These are phyloP conservation scores for Lachancea mirantina DNA, from an alignment of 805 yeast species.

Conservation along the genomic window DNA sequence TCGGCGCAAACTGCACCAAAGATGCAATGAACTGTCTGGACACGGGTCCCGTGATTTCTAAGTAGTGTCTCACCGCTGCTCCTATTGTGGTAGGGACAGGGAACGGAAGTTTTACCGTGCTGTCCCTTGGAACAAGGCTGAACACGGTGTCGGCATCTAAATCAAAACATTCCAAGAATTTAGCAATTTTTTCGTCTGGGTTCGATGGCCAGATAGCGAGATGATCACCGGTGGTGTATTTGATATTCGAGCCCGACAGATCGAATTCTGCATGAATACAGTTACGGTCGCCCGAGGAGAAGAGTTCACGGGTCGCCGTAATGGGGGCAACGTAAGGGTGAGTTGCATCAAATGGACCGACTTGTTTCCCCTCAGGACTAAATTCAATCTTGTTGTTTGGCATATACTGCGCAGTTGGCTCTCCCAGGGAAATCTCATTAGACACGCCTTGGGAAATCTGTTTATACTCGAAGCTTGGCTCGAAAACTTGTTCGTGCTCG, in stretches of 20 bases:
- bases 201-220: conserved; percentile 93
- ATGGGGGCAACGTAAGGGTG: conserved; percentile 82
- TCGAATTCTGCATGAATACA: conserved; percentile 92
- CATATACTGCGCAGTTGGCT: conserved; percentile 59
- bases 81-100: conserved; percentile 85
- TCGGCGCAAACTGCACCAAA: conserved; percentile 79
- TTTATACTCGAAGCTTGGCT: conserved; percentile 47
- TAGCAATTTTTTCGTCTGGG: conserved; percentile 63
- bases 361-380: conserved; percentile 33
- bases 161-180: conserved; percentile 57
- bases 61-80: conserved; percentile 73
- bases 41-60: conserved; percentile 88
- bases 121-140: conserved; percentile 60
- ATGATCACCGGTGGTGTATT: conserved; percentile 94
- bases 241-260: conserved; percentile 61
- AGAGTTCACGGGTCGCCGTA: conserved; percentile 56
- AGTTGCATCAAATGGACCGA: conserved; percentile 71
- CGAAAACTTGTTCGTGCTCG: conserved; percentile 74
- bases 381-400: conserved; percentile 32
- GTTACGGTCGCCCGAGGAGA: conserved; percentile 55
- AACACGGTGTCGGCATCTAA: conserved; percentile 50
- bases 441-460: conserved; percentile 29
- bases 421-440: conserved; percentile 63
- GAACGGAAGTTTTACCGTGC: conserved; percentile 56
- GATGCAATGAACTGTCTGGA: conserved; percentile 79